These are phyloP conservation scores for Plectosphaerella sp. DNA, from an alignment of 2,329 filamentous ascomycete genomes.

Conservation along the genomic window DNA sequence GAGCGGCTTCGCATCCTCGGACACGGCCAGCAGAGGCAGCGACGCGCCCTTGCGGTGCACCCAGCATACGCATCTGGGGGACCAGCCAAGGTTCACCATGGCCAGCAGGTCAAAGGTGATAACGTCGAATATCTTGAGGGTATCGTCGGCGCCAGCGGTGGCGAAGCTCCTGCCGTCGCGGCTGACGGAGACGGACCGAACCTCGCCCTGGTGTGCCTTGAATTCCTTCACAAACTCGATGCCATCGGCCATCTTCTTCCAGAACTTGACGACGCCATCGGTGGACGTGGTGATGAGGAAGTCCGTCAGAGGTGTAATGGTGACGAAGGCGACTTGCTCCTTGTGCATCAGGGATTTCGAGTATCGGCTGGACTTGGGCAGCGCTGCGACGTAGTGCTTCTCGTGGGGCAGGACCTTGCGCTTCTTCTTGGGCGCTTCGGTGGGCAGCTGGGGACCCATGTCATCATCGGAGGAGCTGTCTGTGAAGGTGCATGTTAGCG, in stretches of 20 bases:
- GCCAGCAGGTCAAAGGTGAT: slow-evolving; percentile 84
- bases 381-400: slow-evolving; percentile 87
- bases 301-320: slow-evolving; percentile 84
- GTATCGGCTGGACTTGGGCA: slow-evolving; percentile 78
- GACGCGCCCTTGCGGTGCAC: slow-evolving; percentile 86
- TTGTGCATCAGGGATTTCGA: slow-evolving; percentile 98
- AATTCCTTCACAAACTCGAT: slow-evolving; percentile 99
- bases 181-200: slow-evolving; percentile 79
- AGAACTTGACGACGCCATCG: slow-evolving; percentile 98
- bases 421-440: slow-evolving; percentile 75
- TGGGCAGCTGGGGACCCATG: slow-evolving; percentile 87
- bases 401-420: slow-evolving; percentile 87
- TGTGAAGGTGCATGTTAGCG: slow-evolving; percentile 16
- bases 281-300: slow-evolving; percentile 92
- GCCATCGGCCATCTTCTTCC: slow-evolving; percentile 89
- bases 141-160: slow-evolving; percentile 74
- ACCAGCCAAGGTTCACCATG: slow-evolving; percentile 73
- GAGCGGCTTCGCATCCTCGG: slow-evolving; percentile 65
- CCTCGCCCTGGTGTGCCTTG: slow-evolving; percentile 81
- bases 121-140: slow-evolving; percentile 75
- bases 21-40: slow-evolving; percentile 78
- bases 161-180: slow-evolving; percentile 91
- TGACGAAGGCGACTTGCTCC: slow-evolving; percentile 85
- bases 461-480: slow-evolving; percentile 82
- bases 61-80: slow-evolving; percentile 83